Base-by-base conservation (phyloP, 2,329 filamentous ascomycete species). In the Aspergillus calidoustus region DNA sequence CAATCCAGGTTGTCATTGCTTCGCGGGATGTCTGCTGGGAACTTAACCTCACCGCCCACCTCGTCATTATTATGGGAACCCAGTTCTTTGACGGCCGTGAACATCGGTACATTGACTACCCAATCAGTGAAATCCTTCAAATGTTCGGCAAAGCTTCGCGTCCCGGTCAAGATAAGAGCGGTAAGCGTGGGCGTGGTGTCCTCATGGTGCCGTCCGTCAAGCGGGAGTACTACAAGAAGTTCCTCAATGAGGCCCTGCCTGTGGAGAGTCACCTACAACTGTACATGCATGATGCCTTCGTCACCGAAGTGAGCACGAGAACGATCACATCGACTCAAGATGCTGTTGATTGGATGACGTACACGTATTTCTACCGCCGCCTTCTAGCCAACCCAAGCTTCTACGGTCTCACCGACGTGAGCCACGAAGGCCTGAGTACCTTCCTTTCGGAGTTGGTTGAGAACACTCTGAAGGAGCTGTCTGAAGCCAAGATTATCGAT, bases 161-260 rank as follows among this genome's bases (percentile, higher is more conserved):
- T 46, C 88, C 92, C 1, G 86, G 89, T 3, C 85, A 89, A 72
- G 93, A 97, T 71, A 92, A 91, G 60, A 86, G 90, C 60, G 90
- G 91, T 71, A 92, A 91, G 60, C 86, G 90, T 60, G 90, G 91
- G 50, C 92, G 91, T 64, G 96, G 94, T 68, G 92, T 99, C n/a
- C 84, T 99, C 49, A 98, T 99, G 95, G 87, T 97, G 11, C 93
- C 94, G 3, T 89, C 91, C 19, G 92, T 96, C 52, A 97, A 96
- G 84, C 89, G 95, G 43, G 93, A 97, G 65, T 99, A 97, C 79
- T 99, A 98, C 85, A 96, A 95, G 81, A 99, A 99, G 79, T 99
- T 99, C 82, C 81, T 99, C 67, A 94, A 95, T 70, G 96, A 99
- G 77, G 95, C 95, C 22, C 83, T 99, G 47, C 95, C 95, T 0